Evolutionary conservation across 495 filamentous ascomycete genomes (phyloP).

Genomic region (Penicillium ochrochloron): DNA sequence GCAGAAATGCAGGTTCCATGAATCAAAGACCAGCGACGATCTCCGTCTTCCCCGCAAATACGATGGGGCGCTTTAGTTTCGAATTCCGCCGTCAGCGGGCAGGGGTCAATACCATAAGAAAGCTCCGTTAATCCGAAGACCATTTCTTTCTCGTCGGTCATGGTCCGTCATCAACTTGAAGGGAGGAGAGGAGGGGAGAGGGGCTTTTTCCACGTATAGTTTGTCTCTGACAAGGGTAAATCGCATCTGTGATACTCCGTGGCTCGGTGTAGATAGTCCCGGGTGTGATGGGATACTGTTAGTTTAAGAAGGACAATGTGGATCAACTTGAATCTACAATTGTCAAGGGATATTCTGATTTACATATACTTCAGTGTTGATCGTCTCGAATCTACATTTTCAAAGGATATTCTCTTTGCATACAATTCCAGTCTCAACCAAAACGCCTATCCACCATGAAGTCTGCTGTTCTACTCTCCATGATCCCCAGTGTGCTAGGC

Average conservation of each 20-base stretch:
- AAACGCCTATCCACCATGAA: conserved; percentile 28
- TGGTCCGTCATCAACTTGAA: neutral
- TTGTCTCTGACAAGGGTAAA: neutral
- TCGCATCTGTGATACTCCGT: neutral
- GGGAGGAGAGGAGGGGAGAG: neutral
- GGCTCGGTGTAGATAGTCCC: neutral
- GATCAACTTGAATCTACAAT: neutral
- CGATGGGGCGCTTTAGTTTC: conserved; percentile 10
- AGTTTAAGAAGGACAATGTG: neutral
- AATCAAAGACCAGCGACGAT: conserved; percentile 21
- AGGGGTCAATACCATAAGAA: neutral
- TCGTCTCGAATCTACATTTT: neutral
- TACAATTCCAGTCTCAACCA: neutral
- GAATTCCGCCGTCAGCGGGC: conserved; percentile 12
- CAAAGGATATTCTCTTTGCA: neutral
- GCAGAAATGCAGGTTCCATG: conserved; percentile 23
- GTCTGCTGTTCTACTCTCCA: conserved; percentile 25
- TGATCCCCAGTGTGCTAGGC: conserved; percentile 35
- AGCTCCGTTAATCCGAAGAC: conserved; percentile 21
- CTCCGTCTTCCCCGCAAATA: conserved; percentile 11
- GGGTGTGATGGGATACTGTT: neutral
- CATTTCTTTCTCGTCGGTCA: conserved; percentile 8
- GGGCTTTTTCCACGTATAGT: conserved; percentile 31
- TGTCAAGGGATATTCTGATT: neutral
- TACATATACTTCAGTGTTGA: neutral